phyloP scores from a whole-genome alignment of 1,139 yeast species.

The Sugiyamaella sp. region DNA sequence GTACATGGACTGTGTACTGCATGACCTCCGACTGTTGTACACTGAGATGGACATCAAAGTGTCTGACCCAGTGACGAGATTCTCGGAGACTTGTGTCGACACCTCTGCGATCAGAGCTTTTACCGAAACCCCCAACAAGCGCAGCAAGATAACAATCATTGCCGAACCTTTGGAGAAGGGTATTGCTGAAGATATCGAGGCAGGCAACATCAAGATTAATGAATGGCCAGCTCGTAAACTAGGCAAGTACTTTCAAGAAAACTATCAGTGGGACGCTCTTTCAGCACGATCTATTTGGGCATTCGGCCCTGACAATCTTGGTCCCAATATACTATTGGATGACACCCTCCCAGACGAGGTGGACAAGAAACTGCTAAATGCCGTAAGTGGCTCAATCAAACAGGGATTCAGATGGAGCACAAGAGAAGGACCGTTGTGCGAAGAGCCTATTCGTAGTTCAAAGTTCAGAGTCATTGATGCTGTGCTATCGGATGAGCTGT shows the following conservation, averaged over 20 bases:
- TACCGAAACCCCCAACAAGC: constrained; percentile 58
- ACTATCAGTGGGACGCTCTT: constrained; percentile 79
- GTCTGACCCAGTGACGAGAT: constrained; percentile 81
- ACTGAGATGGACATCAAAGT: constrained; percentile 74
- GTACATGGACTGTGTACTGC: constrained; percentile 80
- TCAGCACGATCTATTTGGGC: constrained; percentile 85
- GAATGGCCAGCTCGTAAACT: constrained; percentile 47
- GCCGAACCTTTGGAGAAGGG: constrained; percentile 73
- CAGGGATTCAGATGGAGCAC: constrained; percentile 87
- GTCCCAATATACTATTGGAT: constrained; percentile 66
- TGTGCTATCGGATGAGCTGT: constrained; percentile 51
- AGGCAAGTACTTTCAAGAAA: constrained; percentile 57
- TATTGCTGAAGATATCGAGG: constrained; percentile 60
- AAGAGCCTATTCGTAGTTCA: constrained; percentile 74
- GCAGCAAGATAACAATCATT: constrained; percentile 64
- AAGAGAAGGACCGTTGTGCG: constrained; percentile 88
- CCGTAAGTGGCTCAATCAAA: constrained; percentile 57
- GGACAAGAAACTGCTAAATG: constrained; percentile 54
- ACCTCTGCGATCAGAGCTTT: constrained; percentile 69
- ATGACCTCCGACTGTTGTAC: constrained; percentile 67
- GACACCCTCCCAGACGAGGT: constrained; percentile 78
- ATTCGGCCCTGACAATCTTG: constrained; percentile 62
- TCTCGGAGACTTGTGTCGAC: constrained; percentile 75
- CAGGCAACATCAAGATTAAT: constrained; percentile 48
- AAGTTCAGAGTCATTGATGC: constrained; percentile 74